These are phyloP conservation scores for Botryotinia convoluta DNA, from an alignment of 2,329 filamentous ascomycete genomes.

Conservation along the genomic window DNA sequence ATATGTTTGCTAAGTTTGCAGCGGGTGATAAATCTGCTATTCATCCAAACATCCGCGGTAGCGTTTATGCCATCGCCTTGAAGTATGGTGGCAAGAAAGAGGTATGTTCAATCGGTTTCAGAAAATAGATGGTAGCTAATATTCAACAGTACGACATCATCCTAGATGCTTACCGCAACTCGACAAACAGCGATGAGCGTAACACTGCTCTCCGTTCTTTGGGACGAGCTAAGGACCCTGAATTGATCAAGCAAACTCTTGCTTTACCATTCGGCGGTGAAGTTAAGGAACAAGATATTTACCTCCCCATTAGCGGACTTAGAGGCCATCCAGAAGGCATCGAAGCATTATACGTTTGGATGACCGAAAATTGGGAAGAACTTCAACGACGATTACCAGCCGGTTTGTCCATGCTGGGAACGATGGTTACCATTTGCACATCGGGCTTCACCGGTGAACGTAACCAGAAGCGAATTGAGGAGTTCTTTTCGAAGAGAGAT, in stretches of 20 bases:
- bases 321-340: slow-evolving; percentile 76
- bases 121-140: slow-evolving; percentile 22
- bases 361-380: slow-evolving; percentile 85
- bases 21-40: slow-evolving; percentile 76
- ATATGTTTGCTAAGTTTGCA: slow-evolving; percentile 86
- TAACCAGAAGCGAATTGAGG: slow-evolving; percentile 72
- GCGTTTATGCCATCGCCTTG: slow-evolving; percentile 81
- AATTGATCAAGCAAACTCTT: slow-evolving; percentile 79
- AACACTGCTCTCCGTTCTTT: slow-evolving; percentile 85
- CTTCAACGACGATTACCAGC: slow-evolving; percentile 79
- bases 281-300: slow-evolving; percentile 92
- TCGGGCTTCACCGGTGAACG: slow-evolving; percentile 74
- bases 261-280: slow-evolving; percentile 72
- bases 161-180: slow-evolving; percentile 70
- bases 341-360: slow-evolving; percentile 75
- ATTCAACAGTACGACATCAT: slow-evolving; percentile 66
- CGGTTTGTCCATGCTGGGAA: slow-evolving; percentile 80
- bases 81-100: slow-evolving; percentile 83
- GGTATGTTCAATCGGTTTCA: slow-evolving; percentile 45
- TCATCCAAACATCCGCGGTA: slow-evolving; percentile 85
- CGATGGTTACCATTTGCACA: slow-evolving; percentile 78
- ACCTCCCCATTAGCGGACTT: slow-evolving; percentile 79
- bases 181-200: slow-evolving; percentile 79
- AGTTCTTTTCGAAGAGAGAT: slow-evolving; percentile 78
- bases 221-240: slow-evolving; percentile 73